These are phyloP conservation scores for Cadophora luteo-olivacea DNA, from an alignment of 2,329 filamentous ascomycete species.

Conservation along the genomic window DNA sequence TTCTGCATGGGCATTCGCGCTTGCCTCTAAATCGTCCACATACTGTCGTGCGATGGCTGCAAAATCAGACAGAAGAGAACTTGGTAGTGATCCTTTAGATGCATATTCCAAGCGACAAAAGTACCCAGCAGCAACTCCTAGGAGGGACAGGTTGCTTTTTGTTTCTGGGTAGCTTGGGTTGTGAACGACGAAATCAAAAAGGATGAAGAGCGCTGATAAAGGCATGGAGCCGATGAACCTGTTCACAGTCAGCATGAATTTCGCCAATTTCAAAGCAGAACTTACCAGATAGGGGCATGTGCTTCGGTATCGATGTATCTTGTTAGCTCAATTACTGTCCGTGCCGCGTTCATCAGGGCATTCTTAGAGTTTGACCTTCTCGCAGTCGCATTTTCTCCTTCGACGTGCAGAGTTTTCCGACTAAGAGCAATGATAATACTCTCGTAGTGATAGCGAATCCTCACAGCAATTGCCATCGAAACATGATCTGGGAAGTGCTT, in stretches of 20 bases:
- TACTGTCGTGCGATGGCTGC: constrained; percentile 52
- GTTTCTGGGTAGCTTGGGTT: constrained; percentile 47
- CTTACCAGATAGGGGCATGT: constrained; percentile 47
- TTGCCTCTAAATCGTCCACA: constrained; percentile 35
- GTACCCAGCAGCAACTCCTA: constrained; percentile 51
- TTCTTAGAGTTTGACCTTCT: constrained; percentile 35
- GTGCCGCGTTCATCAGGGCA: constrained; percentile 44
- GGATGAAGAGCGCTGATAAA: constrained; percentile 48
- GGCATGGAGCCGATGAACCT: constrained; percentile 48
- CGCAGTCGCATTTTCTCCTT: constrained; percentile 25
- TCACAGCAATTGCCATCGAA: constrained; percentile 37
- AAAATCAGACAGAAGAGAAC: constrained; percentile 49
- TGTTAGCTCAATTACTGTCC: constrained; percentile 46
- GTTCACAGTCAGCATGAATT: background rate
- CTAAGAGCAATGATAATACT: constrained; percentile 44
- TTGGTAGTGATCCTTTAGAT: constrained; percentile 47
- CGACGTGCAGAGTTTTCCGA: constrained; percentile 42
- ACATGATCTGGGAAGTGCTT: constrained; percentile 29
- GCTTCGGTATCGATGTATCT: constrained; percentile 45
- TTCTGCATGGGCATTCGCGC: background rate
- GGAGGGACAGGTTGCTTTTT: constrained; percentile 47
- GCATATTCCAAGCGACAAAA: constrained; percentile 52
- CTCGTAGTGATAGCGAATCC: constrained; percentile 45
- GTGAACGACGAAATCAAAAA: constrained; percentile 51
- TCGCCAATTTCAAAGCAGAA: too few relatives aligned